Base-by-base conservation (phyloP, 805 yeast species). In the Yamadazyma endophytica region DNA sequence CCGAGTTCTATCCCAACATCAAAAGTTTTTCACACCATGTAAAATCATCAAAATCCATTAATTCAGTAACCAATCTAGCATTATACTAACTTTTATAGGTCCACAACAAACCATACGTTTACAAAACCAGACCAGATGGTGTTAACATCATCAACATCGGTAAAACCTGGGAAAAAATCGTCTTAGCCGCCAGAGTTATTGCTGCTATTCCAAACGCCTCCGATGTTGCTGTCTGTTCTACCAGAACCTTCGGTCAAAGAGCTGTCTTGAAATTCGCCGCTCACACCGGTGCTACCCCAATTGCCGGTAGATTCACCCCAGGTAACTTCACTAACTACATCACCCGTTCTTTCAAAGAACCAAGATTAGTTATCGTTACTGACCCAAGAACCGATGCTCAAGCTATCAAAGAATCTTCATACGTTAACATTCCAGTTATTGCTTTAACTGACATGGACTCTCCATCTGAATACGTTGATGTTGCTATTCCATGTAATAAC, bases 301-400 rank as follows among this genome's bases (percentile, higher is more conserved):
- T 92, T 76, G 99, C 98, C 59, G 99, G 99, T 76, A 88, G 99
- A 79, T 92, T 92, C 85, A 92, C 98, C 61, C 99, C 99, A 75
- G 99, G 99, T 86, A 82, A 84, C 78, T 92, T 92, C 92, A 92
- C 99, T 70, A 92, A 92, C 80, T 92, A 92, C 79, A 92, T 90
- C 79, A 92, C 98, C 74, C 90, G 97, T 77, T 87, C 97, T 58
- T 92, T 92, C 96, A 92, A 90, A 79, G 99, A 92, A 80, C 99
- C 99, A 81, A 87, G 99, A 79, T 82, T 92, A 68, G 88, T 92
- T 69, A 77, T 92, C 59, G 98, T 92, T 64, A 90, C 97, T 62
- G 98, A 92, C 77, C 98, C 99, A 78, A 90, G 97, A 83, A 90
- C 97, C 56, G 98, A 92, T 67, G 85, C 96, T 66, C 98, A 92